Percentiles rank a stretch among this genome's conserved stretches.
Conservation (phyloP, 441 rosid genomes). For the Capsella rubella region DNA sequence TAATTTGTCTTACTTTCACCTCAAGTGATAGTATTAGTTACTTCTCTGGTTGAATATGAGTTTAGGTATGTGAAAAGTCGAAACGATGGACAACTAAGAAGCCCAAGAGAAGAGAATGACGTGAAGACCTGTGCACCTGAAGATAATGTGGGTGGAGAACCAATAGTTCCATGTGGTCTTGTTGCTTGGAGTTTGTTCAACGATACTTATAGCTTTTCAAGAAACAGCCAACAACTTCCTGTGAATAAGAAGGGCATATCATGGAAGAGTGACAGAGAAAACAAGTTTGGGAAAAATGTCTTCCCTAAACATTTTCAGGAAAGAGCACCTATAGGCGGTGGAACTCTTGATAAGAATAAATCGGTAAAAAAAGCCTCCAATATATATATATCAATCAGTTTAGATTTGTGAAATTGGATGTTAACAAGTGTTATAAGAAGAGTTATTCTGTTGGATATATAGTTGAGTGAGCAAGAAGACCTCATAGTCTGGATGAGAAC, state of each 20-base stretch:
- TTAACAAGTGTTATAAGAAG: conserved; percentile 9
- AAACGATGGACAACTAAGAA: conserved; percentile 69
- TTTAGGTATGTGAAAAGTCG: conserved; percentile 85
- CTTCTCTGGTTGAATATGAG: conserved; percentile 22
- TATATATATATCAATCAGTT: not conserved
- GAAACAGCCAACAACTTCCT: conserved; percentile 48
- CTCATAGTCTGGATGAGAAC: conserved; percentile 98
- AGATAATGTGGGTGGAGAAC: conserved; percentile 42
- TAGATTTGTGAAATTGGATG: not conserved
- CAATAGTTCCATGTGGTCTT: conserved; percentile 90
- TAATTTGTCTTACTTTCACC: not conserved
- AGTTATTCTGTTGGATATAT: conserved; percentile 40
- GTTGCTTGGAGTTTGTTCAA: conserved; percentile 98
- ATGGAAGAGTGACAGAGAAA: conserved; percentile 92
- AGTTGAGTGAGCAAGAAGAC: conserved; percentile 87
- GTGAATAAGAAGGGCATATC: conserved; percentile 77
- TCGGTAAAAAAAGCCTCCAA: conserved; percentile 55
- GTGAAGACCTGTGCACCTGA: conserved; percentile 71
- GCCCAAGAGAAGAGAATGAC: conserved; percentile 38
- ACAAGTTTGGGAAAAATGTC: conserved; percentile 77
- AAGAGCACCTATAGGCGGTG: conserved; percentile 67
- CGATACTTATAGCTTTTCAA: conserved; percentile 73
- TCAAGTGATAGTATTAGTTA: conserved; percentile 11
- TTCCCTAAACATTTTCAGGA: conserved; percentile 74
- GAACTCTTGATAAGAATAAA: conserved; percentile 46